These are phyloP conservation scores for Hydnomerulius pinastri DNA, from an alignment of 768 basidiomycete species.

Conservation along the genomic window DNA sequence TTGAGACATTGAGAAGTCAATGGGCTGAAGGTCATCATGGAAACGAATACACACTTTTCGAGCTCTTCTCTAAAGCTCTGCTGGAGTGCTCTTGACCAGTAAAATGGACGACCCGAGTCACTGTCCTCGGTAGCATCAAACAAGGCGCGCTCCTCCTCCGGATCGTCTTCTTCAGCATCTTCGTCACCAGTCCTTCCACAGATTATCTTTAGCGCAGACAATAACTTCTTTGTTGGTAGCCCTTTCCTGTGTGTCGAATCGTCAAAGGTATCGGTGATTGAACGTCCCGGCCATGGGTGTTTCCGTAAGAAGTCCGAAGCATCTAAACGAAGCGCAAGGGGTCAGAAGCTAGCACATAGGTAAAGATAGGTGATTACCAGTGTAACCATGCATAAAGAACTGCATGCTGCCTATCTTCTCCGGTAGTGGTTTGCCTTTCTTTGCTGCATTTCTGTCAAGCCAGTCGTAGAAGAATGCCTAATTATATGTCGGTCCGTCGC, in stretches of 20 bases:
- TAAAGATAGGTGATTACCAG: constrained; percentile 44
- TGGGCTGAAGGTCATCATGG: constrained; percentile 1
- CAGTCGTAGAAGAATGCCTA: constrained; percentile 94
- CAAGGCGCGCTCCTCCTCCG: constrained; percentile 70
- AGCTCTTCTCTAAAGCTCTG: constrained; percentile 84
- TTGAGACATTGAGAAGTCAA: constrained; percentile 10
- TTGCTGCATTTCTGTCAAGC: constrained; percentile 78
- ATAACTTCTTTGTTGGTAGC: constrained; percentile 63
- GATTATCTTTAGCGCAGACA: constrained; percentile 71
- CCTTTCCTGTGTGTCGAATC: constrained; percentile 80
- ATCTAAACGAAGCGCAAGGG: constrained; percentile 44
- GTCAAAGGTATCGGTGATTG: constrained; percentile 83
- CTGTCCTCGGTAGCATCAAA: constrained; percentile 65
- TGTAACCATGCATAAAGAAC: constrained; percentile 81
- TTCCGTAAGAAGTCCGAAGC: constrained; percentile 85
- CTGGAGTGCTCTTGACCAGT: constrained; percentile 80
- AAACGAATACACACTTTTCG: constrained; percentile 63
- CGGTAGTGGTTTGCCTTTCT: constrained; percentile 81
- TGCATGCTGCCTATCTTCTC: constrained; percentile 94
- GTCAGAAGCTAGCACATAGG: background rate
- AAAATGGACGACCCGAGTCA: constrained; percentile 63
- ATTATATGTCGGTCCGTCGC: constrained; percentile 1
- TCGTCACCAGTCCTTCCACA: constrained; percentile 83
- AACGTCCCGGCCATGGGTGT: constrained; percentile 86
- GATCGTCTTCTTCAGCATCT: constrained; percentile 72